phyloP scores from a whole-genome alignment of 2,329 filamentous ascomycete genomes.

The Ophiocordyceps camponoti-leonardi region DNA sequence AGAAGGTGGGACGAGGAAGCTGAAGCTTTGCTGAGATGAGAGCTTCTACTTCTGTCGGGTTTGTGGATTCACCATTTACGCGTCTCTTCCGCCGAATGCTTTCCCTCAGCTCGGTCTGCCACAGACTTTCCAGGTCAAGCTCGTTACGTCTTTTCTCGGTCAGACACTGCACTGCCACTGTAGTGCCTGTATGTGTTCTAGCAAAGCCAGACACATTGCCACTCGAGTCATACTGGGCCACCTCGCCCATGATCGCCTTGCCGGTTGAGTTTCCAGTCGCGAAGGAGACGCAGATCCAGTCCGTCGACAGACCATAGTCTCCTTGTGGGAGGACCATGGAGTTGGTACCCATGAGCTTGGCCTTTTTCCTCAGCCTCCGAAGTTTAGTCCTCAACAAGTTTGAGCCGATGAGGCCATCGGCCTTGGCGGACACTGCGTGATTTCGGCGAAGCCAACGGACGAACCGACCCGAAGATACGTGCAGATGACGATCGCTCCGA shows the following conservation, averaged over 20 bases:
- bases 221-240: constrained; percentile 24
- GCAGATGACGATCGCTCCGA: constrained; percentile 81
- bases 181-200: constrained; percentile 26
- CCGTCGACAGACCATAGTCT: constrained; percentile 80
- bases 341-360: constrained; percentile 61
- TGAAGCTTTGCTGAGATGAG: constrained; percentile 16
- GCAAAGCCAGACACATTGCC: constrained; percentile 67
- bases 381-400: constrained; percentile 85
- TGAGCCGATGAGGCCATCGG: constrained; percentile 75
- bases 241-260: constrained; percentile 32
- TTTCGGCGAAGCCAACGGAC: constrained; percentile 68
- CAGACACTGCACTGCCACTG: constrained; percentile 40
- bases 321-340: constrained; percentile 44
- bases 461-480: constrained; percentile 77
- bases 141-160: constrained; percentile 34
- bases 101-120: constrained; percentile 23
- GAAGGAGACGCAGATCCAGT: constrained; percentile 91
- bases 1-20: constrained; percentile 11
- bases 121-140: constrained; percentile 34
- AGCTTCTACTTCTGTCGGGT: constrained; percentile 11
- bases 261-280: constrained; percentile 56
- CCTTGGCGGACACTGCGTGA: constrained; percentile 56
- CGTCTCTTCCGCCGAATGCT: constrained; percentile 14
- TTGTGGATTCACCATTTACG: constrained; percentile 11
- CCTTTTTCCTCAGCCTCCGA: constrained; percentile 60